Percentiles rank a stretch among this genome's conserved stretches.
phyloP scores from a whole-genome alignment of 2,329 filamentous ascomycete genomes.

The Aspergillus eucalypticola region DNA sequence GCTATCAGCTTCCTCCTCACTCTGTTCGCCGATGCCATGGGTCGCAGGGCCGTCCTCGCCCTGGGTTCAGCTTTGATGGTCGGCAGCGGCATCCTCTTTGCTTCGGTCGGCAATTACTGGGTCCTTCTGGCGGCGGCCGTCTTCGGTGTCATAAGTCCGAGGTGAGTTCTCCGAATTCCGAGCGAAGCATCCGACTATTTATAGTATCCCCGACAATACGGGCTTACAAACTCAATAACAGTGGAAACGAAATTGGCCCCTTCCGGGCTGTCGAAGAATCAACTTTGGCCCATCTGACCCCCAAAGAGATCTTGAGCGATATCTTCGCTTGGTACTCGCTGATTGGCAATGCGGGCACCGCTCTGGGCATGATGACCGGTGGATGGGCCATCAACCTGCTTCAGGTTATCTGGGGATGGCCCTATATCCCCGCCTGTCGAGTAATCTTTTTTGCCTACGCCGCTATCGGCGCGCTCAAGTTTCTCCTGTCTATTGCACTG shows the following conservation, averaged over 20 bases:
- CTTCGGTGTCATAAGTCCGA: slow-evolving; percentile 63
- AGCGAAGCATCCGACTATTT: background rate
- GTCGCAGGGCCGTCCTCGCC: slow-evolving; percentile 56
- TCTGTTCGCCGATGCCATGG: slow-evolving; percentile 60
- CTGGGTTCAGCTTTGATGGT: slow-evolving; percentile 60
- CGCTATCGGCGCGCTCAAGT: slow-evolving; percentile 58
- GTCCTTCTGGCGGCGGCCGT: slow-evolving; percentile 59
- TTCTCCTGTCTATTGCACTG: slow-evolving; percentile 49
- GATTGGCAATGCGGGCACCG: slow-evolving; percentile 59
- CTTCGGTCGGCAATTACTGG: slow-evolving; percentile 59
- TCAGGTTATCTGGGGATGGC: slow-evolving; percentile 46
- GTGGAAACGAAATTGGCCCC: slow-evolving; percentile 66
- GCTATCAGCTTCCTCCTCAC: slow-evolving; percentile 59
- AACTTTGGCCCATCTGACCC: slow-evolving; percentile 62
- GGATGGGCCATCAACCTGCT: slow-evolving; percentile 62
- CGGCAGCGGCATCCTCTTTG: slow-evolving; percentile 57
- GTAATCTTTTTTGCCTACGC: slow-evolving; percentile 61
- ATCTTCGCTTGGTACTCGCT: slow-evolving; percentile 65
- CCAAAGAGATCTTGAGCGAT: slow-evolving; percentile 56
- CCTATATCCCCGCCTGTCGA: slow-evolving; percentile 52
- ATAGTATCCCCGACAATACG: background rate
- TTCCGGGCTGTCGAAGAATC: slow-evolving; percentile 69
- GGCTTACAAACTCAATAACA: slow-evolving; percentile 11
- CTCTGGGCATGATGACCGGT: slow-evolving; percentile 59
- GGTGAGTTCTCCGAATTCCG: slow-evolving; percentile 23